Base-by-base conservation (phyloP, 176 grass and related monocot species). In the Avena sativa region DNA sequence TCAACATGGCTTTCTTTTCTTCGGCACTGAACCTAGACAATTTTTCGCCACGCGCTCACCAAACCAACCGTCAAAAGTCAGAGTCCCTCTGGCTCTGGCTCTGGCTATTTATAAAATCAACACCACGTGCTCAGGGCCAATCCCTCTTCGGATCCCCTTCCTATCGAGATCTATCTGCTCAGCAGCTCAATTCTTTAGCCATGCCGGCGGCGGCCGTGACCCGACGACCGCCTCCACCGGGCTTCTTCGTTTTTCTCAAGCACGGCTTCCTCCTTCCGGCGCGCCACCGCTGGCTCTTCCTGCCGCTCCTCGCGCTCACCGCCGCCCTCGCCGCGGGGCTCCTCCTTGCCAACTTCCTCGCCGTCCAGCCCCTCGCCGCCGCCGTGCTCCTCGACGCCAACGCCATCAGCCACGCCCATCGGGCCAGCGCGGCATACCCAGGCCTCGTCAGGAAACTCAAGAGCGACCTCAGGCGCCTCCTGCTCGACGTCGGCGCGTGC, bases 351-450 rank as follows among this genome's bases (percentile, higher is more conserved):
- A 91, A 89, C 84, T 60, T 80, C 3, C 52, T 85, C 69, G 87
- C 86, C 84, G 70, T 93, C 59, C 89, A 91, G 53, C 89, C 86
- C 9, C 84, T 89, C 9, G 72, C 86, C 0, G 80, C 86, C 10
- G 79, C 82, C 58, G 47, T 65, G 58, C 80, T 83, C 8, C 15
- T 60, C 26, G 79, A 88, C 70, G 75, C 75, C 13, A 46, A 74
- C 17, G 92, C 83, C 57, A 43, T 93, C 51, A 12, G 63, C 53
- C 32, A 46, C 46, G 52, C 84, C 19, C 78, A 86, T 70, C 86
- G 75, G 75, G 60, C 60, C 8, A 72, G 52, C 73, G 87, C 83
- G 12, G 65, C 53, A 0, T 92, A 89, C 87, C 43, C 47, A 14
- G 40, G 14, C 26, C 87, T 92, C 72, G 28, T 80, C 40, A 6